phyloP scores from a whole-genome alignment of 2,329 filamentous ascomycete species.

The Pyrenophora tritici-repentis region DNA sequence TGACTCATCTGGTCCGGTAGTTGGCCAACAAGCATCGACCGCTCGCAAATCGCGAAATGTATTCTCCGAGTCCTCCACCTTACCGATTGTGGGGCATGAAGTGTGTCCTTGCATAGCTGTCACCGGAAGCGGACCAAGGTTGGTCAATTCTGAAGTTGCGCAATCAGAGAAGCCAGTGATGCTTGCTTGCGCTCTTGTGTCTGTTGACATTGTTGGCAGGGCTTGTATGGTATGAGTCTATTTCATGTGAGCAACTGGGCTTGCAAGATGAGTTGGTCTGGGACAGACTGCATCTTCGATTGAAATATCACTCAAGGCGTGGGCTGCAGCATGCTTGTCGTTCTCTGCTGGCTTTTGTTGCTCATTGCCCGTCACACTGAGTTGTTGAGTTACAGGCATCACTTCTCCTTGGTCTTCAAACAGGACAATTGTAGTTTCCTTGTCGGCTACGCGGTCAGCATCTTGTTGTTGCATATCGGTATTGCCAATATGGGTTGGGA shows the following conservation, averaged over 20 bases:
- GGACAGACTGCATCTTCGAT: constrained; percentile 15
- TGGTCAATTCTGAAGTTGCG: not conserved
- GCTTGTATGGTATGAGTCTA: not conserved
- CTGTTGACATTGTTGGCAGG: not conserved
- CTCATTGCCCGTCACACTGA: not conserved
- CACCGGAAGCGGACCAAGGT: not conserved
- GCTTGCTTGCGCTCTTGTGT: not conserved
- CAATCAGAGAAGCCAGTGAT: not conserved
- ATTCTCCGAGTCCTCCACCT: not conserved
- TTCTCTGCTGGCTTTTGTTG: not conserved
- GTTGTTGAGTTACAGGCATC: not conserved
- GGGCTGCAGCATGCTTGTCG: not conserved
- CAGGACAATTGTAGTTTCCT: not conserved
- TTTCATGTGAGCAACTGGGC: constrained; percentile 10
- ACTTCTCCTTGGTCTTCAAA: not conserved
- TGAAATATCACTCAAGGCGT: not conserved
- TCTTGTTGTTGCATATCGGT: not conserved
- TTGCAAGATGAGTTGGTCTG: not conserved
- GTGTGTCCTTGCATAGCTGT: not conserved
- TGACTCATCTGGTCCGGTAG: not conserved
- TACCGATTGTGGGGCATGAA: not conserved
- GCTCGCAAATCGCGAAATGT: not conserved
- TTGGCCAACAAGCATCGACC: not conserved
- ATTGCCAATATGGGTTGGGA: not conserved
- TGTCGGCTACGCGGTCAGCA: not conserved